Evolutionary conservation across 306 rosid genomes (phyloP).

Genomic region (Albizia julibrissin): DNA sequence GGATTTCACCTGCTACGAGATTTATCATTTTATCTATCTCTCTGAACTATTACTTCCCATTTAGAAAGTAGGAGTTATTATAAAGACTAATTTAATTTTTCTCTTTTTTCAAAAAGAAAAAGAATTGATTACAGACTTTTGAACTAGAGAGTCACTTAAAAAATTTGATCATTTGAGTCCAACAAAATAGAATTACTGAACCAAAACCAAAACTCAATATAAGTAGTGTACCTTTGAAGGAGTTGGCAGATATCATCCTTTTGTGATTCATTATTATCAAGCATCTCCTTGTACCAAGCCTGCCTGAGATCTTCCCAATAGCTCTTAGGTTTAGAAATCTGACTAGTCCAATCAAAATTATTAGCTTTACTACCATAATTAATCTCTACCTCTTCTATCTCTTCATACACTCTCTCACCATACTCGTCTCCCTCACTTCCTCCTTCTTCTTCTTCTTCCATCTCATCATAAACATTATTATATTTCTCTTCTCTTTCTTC

Average conservation of each 20-base stretch:
- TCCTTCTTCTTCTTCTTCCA: constrained; percentile 35
- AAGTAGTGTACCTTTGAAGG: constrained; percentile 60
- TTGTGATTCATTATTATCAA: constrained; percentile 48
- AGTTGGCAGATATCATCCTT: constrained; percentile 75
- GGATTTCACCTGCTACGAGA: too few relatives aligned
- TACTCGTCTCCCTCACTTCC: constrained; percentile 23
- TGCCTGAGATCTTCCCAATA: constrained; percentile 82
- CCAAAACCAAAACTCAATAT: not conserved
- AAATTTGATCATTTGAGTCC: not conserved
- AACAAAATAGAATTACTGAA: not conserved
- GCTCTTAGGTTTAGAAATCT: constrained; percentile 84
- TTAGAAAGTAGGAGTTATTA: too few relatives aligned
- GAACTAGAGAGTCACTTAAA: too few relatives aligned
- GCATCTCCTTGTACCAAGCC: constrained; percentile 85
- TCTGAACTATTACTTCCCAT: too few relatives aligned
- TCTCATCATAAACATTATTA: not conserved
- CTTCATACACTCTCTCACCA: constrained; percentile 38
- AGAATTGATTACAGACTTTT: not conserved
- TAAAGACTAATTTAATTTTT: too few relatives aligned
- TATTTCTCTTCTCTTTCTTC: constrained; percentile 35
- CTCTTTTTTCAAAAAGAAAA: too few relatives aligned
- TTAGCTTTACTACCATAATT: constrained; percentile 35
- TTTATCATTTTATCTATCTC: too few relatives aligned
- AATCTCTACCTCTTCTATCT: constrained; percentile 40
- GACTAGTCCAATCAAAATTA: constrained; percentile 67